These are phyloP conservation scores for Amaranthus hypochondriacus DNA, from an alignment of 148 eudicot species.

Conservation along the genomic window DNA sequence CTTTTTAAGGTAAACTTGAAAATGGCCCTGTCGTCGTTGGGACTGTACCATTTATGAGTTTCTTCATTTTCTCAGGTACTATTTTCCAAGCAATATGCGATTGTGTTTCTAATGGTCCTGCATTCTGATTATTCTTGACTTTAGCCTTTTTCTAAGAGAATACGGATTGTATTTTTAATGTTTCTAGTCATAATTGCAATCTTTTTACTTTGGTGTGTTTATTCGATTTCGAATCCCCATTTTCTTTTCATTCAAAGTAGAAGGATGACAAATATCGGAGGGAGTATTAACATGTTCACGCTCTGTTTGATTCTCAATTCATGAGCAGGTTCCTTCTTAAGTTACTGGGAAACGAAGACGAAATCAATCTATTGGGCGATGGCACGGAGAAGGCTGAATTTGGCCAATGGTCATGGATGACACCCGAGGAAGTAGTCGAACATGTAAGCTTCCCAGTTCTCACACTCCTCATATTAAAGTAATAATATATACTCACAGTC, in stretches of 20 bases:
- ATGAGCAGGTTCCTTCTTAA: conserved; percentile 71
- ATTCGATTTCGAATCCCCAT: too few species aligned
- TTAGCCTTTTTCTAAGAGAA: too few species aligned
- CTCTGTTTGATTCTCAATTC: neutral
- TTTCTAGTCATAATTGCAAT: too few species aligned
- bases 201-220: neutral
- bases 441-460: conserved; percentile 36
- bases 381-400: conserved; percentile 93
- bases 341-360: conserved; percentile 73
- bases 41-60: too few species aligned
- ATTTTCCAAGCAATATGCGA: too few species aligned
- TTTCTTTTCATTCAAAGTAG: neutral
- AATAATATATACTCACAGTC: neutral
- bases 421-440: conserved; percentile 70
- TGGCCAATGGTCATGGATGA: conserved; percentile 90
- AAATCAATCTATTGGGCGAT: conserved; percentile 81
- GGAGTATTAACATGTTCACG: neutral
- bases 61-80: too few species aligned
- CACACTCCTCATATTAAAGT: neutral
- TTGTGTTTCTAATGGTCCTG: too few species aligned
- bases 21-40: too few species aligned
- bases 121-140: too few species aligned
- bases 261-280: neutral
- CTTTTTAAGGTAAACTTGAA: too few species aligned
- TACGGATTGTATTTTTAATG: too few species aligned